Percentiles rank a stretch among this genome's conserved stretches.
Conservation (phyloP, 2,329 filamentous ascomycete species). For the Dendrostoma leiphaemia region DNA sequence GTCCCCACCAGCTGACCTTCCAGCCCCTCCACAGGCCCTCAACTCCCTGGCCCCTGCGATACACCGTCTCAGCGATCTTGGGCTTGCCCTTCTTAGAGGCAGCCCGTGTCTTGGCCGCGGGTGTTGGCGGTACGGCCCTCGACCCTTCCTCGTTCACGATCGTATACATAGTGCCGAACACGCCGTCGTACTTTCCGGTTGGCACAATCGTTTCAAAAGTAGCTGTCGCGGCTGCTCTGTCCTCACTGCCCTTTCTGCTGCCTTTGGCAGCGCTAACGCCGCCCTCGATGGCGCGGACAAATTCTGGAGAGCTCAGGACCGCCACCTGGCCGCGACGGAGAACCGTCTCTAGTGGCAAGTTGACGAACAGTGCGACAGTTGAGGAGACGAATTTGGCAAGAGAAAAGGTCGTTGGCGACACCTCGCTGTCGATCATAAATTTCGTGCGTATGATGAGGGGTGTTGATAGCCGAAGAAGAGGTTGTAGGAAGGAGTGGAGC, state of each 20-base stretch:
- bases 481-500: constrained; percentile 81
- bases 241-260: constrained; percentile 5
- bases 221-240: constrained; percentile 25
- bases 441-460: constrained; percentile 85
- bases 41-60: constrained; percentile 63
- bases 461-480: constrained; percentile 76
- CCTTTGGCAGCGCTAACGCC: constrained; percentile 23
- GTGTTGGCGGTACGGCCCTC: constrained; percentile 40
- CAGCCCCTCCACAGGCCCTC: constrained; percentile 71
- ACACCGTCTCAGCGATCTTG: constrained; percentile 40
- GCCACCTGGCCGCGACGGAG: constrained; percentile 83
- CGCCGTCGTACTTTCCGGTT: constrained; percentile 77
- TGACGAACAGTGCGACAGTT: constrained; percentile 76
- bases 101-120: constrained; percentile 29
- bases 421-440: constrained; percentile 76
- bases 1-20: constrained; percentile 76
- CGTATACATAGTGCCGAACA: constrained; percentile 86
- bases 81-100: constrained; percentile 30
- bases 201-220: constrained; percentile 72
- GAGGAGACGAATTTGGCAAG: constrained; percentile 79
- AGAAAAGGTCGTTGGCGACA: constrained; percentile 79
- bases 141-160: constrained; percentile 82
- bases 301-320: constrained; percentile 57
- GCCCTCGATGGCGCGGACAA: constrained; percentile 46
- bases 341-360: constrained; percentile 88